Conservation (phyloP, 257 asterid species). For the Anisodus tanguticus region DNA sequence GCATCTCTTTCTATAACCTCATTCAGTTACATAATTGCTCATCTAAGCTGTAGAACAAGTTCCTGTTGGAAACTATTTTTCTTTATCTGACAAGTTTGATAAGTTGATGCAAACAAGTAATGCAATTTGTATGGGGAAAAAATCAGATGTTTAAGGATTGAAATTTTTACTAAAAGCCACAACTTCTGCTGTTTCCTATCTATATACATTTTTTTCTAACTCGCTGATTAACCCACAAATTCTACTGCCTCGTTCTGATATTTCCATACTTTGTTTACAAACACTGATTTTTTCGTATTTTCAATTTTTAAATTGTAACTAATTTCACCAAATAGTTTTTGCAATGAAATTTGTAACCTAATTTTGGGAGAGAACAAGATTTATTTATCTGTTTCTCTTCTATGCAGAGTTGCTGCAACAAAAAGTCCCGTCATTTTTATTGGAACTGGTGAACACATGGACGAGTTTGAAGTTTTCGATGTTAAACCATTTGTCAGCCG, state of each 20-base stretch:
- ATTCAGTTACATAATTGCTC: background rate
- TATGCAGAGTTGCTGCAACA: constrained; percentile 93
- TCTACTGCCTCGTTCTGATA: background rate
- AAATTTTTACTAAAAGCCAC: background rate
- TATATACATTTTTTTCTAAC: background rate
- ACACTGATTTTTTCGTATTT: background rate
- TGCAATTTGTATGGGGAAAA: background rate
- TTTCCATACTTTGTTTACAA: background rate
- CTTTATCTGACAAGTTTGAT: constrained; percentile 10
- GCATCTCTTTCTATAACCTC: background rate
- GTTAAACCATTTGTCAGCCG: constrained; percentile 98
- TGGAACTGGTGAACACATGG: constrained; percentile 99
- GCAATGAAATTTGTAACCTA: constrained; percentile 13
- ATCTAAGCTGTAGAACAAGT: background rate
- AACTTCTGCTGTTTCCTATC: background rate
- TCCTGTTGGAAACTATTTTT: background rate
- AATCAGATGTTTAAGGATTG: background rate
- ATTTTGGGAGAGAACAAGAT: background rate
- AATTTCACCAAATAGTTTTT: background rate
- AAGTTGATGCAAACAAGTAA: background rate
- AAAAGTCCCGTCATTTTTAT: constrained; percentile 95
- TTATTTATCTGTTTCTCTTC: constrained; percentile 14
- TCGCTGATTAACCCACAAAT: background rate
- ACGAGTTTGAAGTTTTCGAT: constrained; percentile 93
- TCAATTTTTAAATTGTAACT: background rate